Conservation (phyloP, 495 filamentous ascomycete species). For the Aspergillus incahuasiensis region DNA sequence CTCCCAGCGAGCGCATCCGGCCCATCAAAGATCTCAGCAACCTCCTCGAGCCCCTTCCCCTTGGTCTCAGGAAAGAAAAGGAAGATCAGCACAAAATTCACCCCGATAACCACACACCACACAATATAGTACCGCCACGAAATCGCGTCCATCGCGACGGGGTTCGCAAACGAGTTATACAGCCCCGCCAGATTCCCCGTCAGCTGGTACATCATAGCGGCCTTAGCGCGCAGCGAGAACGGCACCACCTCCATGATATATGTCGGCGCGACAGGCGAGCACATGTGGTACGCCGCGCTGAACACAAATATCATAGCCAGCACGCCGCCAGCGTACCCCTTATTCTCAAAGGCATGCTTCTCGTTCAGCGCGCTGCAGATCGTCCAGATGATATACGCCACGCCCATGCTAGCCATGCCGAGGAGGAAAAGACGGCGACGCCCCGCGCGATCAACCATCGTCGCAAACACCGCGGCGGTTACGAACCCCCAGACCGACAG, state of each 20-base stretch:
- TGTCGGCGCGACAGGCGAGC: constrained; percentile 8
- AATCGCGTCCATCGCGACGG: constrained; percentile 10
- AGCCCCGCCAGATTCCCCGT: constrained; percentile 6
- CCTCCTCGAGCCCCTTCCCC: constrained; percentile 7
- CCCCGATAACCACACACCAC: constrained; percentile 3
- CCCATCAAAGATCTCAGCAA: constrained; percentile 13
- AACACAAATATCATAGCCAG: constrained; percentile 9
- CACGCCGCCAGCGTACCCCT: constrained; percentile 4
- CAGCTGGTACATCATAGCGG: constrained; percentile 8
- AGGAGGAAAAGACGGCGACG: background rate
- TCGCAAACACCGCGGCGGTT: background rate
- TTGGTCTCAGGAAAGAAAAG: constrained; percentile 10
- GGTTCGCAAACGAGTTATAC: constrained; percentile 9
- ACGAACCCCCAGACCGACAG: constrained; percentile 4
- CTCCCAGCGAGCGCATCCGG: background rate
- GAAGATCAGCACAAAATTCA: constrained; percentile 2
- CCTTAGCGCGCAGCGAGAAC: constrained; percentile 6
- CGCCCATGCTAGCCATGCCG: constrained; percentile 2
- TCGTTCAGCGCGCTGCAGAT: constrained; percentile 7
- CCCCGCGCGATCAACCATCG: constrained; percentile 1
- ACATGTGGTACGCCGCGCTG: constrained; percentile 6
- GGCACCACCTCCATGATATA: constrained; percentile 12
- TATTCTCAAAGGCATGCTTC: background rate
- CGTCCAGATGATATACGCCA: constrained; percentile 9
- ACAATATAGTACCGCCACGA: constrained; percentile 8